A percentile compares a stretch with the other conserved stretches of the same genome.
Evolutionary conservation across 2,329 filamentous ascomycete genomes (phyloP).

Genomic region (Microcyclosporella mali): DNA sequence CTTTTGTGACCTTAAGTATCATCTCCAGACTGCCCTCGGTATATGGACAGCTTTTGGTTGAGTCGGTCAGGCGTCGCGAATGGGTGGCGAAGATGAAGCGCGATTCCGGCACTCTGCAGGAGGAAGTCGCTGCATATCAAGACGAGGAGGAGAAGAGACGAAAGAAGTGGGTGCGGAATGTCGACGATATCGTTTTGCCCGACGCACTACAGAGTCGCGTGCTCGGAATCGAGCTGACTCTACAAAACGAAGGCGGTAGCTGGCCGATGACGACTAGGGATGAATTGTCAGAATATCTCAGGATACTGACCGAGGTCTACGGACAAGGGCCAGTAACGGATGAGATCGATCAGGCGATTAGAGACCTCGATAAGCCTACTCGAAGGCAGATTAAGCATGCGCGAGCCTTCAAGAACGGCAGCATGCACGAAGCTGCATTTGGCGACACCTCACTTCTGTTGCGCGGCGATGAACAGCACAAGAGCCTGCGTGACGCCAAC

Average conservation of each 20-base stretch:
- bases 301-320: slow-evolving; percentile 57
- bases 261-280: slow-evolving; percentile 75
- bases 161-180: slow-evolving; percentile 82
- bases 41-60: slow-evolving; percentile 82
- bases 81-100: slow-evolving; percentile 87
- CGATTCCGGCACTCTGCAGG: slow-evolving; percentile 80
- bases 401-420: slow-evolving; percentile 94
- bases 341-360: slow-evolving; percentile 69
- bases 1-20: slow-evolving; percentile 72
- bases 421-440: slow-evolving; percentile 81
- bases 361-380: slow-evolving; percentile 73
- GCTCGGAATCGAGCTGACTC: slow-evolving; percentile 74
- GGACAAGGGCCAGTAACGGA: slow-evolving; percentile 60
- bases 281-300: slow-evolving; percentile 70
- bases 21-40: slow-evolving; percentile 80
- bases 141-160: slow-evolving; percentile 87
- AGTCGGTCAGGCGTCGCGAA: slow-evolving; percentile 78
- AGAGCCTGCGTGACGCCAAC: slow-evolving; percentile 46
- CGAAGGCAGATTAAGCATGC: slow-evolving; percentile 80
- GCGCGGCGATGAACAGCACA: slow-evolving; percentile 78
- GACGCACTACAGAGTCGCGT: slow-evolving; percentile 61
- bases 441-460: slow-evolving; percentile 81
- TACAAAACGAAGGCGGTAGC: slow-evolving; percentile 68
- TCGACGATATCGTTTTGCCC: slow-evolving; percentile 65
- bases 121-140: slow-evolving; percentile 86